Percentiles rank a stretch among this genome's conserved stretches.
These are phyloP conservation scores for Xylariaceae sp. DNA, from an alignment of 2,329 filamentous ascomycete species.

Conservation along the genomic window DNA sequence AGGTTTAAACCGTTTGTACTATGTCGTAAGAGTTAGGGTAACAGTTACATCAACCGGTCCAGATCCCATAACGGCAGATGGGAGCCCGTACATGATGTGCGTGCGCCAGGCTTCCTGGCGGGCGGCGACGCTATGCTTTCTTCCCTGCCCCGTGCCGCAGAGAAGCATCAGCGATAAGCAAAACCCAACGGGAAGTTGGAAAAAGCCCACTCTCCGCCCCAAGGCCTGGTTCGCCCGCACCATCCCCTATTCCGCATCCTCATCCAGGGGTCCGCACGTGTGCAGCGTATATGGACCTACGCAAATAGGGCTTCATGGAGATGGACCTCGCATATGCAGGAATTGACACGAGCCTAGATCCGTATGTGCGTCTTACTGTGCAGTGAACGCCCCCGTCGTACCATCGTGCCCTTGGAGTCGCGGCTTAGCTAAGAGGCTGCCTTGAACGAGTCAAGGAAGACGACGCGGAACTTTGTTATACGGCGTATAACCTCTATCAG, in stretches of 20 bases:
- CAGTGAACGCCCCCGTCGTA: not conserved
- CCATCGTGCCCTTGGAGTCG: not conserved
- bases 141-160: constrained; percentile 6
- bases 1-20: not conserved
- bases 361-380: too few species aligned
- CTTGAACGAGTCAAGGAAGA: not conserved
- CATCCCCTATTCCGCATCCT: not conserved
- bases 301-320: too few species aligned
- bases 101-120: not conserved
- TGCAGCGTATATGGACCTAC: not conserved
- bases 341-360: too few species aligned
- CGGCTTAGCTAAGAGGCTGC: not conserved
- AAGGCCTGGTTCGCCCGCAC: constrained; percentile 1
- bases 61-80: constrained; percentile 1
- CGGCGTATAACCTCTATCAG: constrained; percentile 1
- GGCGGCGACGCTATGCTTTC: not conserved
- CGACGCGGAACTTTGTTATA: not conserved
- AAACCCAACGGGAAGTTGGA: too few species aligned
- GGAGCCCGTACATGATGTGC: constrained; percentile 11
- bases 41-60: constrained; percentile 9
- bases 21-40: not conserved
- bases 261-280: not conserved
- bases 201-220: not conserved
- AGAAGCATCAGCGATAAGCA: constrained; percentile 7
- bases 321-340: too few species aligned